Conservation (phyloP, 176 grass and related monocot species). For the Carex myosuroides region DNA sequence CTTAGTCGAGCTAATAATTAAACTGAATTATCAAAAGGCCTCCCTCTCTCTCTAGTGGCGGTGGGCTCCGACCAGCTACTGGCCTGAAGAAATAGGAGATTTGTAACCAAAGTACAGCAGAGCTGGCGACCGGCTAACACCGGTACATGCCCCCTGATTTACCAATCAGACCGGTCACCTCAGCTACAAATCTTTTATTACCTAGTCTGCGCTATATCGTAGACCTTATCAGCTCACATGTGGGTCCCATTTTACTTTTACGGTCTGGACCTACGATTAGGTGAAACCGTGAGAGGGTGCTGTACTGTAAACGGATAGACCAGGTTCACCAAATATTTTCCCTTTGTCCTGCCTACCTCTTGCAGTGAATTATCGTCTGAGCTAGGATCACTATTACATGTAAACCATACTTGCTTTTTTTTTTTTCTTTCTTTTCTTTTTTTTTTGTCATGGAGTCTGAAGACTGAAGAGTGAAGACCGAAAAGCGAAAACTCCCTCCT, state of each 20-base stretch:
- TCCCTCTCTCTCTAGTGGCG: not conserved
- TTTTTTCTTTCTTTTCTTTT: no score
- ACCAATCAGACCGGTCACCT: not conserved
- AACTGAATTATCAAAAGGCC: slow-evolving; percentile 16
- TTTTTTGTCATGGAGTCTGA: not conserved
- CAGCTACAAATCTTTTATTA: not conserved
- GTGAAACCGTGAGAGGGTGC: not conserved
- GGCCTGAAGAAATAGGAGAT: slow-evolving; percentile 28
- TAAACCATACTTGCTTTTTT: not conserved
- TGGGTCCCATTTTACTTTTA: not conserved
- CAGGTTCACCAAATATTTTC: not conserved
- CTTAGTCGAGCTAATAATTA: slow-evolving; percentile 8
- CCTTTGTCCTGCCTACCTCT: not conserved
- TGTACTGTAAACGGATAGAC: not conserved
- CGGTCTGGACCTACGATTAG: not conserved
- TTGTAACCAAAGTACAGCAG: slow-evolving; percentile 4
- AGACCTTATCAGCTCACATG: not conserved
- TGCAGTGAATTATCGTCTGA: not conserved
- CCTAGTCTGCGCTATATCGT: not conserved
- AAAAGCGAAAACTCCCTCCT: not conserved
- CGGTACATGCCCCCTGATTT: slow-evolving; percentile 5
- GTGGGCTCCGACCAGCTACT: slow-evolving; percentile 14
- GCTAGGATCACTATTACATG: not conserved
- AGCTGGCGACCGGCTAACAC: not conserved
- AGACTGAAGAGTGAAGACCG: not conserved